Evolutionary conservation across 305 asterid species (phyloP).

Genomic region (Fraxinus greggii): DNA sequence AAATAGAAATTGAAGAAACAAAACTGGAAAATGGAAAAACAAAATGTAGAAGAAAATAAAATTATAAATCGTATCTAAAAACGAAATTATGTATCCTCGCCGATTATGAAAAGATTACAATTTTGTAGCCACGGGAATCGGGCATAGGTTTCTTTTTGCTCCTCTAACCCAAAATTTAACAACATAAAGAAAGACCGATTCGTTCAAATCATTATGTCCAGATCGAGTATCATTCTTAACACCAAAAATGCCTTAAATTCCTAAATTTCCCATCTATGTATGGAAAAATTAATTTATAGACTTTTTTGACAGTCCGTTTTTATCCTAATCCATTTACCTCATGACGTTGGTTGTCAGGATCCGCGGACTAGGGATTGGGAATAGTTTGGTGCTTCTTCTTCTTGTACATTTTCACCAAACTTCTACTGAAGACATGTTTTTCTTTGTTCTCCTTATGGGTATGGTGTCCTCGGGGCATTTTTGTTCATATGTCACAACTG

Average conservation of each 20-base stretch:
- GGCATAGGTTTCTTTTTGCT: too few species aligned
- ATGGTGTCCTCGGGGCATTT: conserved; percentile 13
- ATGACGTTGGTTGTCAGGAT: conserved; percentile 31
- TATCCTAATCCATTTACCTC: conserved; percentile 13
- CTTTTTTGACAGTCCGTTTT: not conserved
- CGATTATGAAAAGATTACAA: too few species aligned
- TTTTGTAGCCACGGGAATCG: too few species aligned
- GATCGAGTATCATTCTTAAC: not conserved
- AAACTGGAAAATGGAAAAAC: too few species aligned
- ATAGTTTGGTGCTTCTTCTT: conserved; percentile 21
- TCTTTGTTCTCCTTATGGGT: conserved; percentile 7
- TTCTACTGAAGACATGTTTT: conserved; percentile 7
- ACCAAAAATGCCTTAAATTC: not conserved
- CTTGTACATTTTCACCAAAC: conserved; percentile 7
- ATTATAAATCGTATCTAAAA: too few species aligned
- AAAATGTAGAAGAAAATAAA: too few species aligned
- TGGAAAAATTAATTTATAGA: not conserved
- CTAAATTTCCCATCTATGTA: not conserved
- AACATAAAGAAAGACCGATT: not conserved
- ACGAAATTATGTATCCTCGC: too few species aligned
- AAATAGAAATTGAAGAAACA: too few species aligned
- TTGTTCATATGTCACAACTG: conserved; percentile 22
- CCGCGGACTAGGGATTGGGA: conserved; percentile 25
- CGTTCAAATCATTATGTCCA: not conserved
- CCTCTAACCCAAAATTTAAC: too few species aligned